Conservation (phyloP, 202 grass and related monocot species). For the Carex arenaria region DNA sequence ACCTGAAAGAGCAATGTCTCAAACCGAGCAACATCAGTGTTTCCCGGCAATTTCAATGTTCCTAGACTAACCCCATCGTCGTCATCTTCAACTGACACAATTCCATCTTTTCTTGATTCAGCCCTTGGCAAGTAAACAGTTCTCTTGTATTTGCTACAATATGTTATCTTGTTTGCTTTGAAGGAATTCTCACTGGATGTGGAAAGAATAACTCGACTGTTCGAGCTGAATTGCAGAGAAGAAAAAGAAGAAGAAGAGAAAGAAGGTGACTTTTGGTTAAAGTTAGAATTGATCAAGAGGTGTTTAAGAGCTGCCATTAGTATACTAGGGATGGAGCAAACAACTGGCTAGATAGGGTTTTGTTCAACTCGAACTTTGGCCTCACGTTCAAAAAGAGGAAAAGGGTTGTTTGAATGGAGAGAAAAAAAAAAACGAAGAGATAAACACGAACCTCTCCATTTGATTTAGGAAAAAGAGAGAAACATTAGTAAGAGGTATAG, state of each 20-base stretch:
- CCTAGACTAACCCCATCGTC: slow-evolving; percentile 66
- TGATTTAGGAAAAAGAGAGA: background rate
- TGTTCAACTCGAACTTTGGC: background rate
- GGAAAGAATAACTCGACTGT: background rate
- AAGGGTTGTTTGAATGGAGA: background rate
- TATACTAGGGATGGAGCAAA: background rate
- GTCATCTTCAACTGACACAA: slow-evolving; percentile 31
- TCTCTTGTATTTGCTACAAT: background rate
- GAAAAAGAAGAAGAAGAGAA: background rate
- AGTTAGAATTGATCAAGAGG: slow-evolving; percentile 9
- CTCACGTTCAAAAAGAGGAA: slow-evolving; percentile 12
- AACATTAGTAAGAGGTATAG: background rate
- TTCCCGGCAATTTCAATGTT: slow-evolving; percentile 80
- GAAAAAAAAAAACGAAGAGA: background rate
- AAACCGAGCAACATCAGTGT: slow-evolving; percentile 58
- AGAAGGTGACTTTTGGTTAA: background rate
- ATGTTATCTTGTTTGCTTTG: background rate
- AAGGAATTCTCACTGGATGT: background rate
- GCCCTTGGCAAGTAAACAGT: slow-evolving; percentile 22
- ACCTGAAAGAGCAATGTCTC: slow-evolving; percentile 80
- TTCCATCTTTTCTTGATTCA: slow-evolving; percentile 32
- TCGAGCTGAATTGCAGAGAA: background rate
- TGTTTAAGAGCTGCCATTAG: slow-evolving; percentile 26
- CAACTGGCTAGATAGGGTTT: background rate
- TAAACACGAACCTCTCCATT: background rate